Percentiles rank a stretch among this genome's conserved stretches.
phyloP scores from a whole-genome alignment of 805 yeast genomes.

The Lipomyces kockii region DNA sequence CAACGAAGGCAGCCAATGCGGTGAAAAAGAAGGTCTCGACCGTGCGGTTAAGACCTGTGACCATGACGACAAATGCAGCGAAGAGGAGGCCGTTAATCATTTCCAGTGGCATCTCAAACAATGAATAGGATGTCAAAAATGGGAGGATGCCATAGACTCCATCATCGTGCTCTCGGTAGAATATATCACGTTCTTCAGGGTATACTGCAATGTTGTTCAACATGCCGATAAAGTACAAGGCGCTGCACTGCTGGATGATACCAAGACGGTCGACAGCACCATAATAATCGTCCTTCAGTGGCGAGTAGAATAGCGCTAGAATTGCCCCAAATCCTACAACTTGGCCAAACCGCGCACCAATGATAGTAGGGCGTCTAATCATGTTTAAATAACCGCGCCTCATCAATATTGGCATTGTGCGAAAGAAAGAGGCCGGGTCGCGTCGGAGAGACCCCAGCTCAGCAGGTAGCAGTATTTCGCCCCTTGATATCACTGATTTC shows the following conservation, averaged over 20 bases:
- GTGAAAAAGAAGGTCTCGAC: conserved; percentile 69
- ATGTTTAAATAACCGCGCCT: conserved; percentile 52
- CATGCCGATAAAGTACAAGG: conserved; percentile 78
- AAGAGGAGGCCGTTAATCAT: conserved; percentile 62
- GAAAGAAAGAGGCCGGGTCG: conserved; percentile 44
- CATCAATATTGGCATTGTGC: conserved; percentile 47
- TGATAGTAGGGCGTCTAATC: conserved; percentile 59
- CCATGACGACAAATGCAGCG: conserved; percentile 66
- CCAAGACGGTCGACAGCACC: conserved; percentile 75
- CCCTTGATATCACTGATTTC: neutral
- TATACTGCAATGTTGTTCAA: conserved; percentile 76
- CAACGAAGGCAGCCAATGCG: conserved; percentile 57
- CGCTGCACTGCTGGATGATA: conserved; percentile 70
- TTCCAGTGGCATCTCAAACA: conserved; percentile 73
- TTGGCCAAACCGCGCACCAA: conserved; percentile 69
- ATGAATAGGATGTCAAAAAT: conserved; percentile 63
- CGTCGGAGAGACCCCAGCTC: conserved; percentile 44
- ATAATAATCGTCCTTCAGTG: conserved; percentile 51
- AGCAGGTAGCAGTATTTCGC: conserved; percentile 32
- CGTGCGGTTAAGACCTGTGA: conserved; percentile 72
- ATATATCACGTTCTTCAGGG: conserved; percentile 72
- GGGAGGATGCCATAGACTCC: conserved; percentile 68
- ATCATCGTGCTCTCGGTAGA: conserved; percentile 79
- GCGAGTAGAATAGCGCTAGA: conserved; percentile 69
- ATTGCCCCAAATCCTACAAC: conserved; percentile 66